Percentiles rank a stretch among this genome's conserved stretches.
Evolutionary conservation across 2,329 filamentous ascomycete species (phyloP).

Genomic region (Fusarium chaquense): DNA sequence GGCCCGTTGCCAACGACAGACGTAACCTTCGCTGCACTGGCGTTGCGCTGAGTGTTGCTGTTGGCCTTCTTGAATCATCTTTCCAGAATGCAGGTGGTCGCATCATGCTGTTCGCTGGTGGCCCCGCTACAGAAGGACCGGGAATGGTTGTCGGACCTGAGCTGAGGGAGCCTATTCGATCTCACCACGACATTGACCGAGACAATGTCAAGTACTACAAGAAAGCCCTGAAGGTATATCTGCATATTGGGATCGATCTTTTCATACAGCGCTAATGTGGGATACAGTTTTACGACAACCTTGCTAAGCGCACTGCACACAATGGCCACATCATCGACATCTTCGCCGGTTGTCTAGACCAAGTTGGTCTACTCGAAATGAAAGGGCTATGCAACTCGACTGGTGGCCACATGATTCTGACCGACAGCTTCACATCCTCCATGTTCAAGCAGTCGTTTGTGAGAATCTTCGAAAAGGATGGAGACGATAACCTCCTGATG

Average conservation of each 20-base stretch:
- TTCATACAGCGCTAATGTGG: conserved; percentile 44
- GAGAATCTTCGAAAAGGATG: conserved; percentile 96
- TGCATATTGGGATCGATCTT: not conserved
- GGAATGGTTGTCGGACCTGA: conserved; percentile 97
- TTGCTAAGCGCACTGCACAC: conserved; percentile 93
- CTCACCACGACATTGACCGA: conserved; percentile 97
- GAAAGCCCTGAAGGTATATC: conserved; percentile 88
- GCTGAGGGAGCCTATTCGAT: conserved; percentile 94
- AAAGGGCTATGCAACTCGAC: conserved; percentile 96
- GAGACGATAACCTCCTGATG: conserved; percentile 94
- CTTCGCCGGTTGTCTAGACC: conserved; percentile 96
- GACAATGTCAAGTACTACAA: conserved; percentile 99
- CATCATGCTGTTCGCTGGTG: conserved; percentile 97
- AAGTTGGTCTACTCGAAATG: conserved; percentile 98
- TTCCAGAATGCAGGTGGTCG: conserved; percentile 96
- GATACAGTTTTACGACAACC: conserved; percentile 86
- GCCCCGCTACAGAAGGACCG: conserved; percentile 93
- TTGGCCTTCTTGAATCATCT: conserved; percentile 90
- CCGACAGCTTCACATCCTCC: conserved; percentile 97
- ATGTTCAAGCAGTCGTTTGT: conserved; percentile 99
- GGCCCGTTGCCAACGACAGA: conserved; percentile 95
- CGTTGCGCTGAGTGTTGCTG: conserved; percentile 94
- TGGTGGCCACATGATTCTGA: conserved; percentile 97
- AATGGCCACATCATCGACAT: conserved; percentile 98
- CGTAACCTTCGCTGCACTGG: conserved; percentile 92